Conservation (phyloP, 2,329 filamentous ascomycete species). For the Talaromyces sp. region DNA sequence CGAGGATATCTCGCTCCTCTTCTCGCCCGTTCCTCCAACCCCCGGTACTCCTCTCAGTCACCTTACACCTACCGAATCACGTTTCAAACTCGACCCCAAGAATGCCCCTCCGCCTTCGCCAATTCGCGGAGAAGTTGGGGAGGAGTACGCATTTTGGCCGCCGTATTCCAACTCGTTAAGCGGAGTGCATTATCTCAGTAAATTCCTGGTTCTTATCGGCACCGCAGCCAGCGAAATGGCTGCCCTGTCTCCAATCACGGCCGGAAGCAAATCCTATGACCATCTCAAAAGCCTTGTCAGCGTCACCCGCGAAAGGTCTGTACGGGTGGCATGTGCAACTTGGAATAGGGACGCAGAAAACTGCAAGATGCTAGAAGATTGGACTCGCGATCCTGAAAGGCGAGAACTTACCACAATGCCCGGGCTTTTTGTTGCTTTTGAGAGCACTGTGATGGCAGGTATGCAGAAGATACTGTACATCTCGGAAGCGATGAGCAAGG, state of each 20-base stretch:
- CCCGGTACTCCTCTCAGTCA: constrained; percentile 59
- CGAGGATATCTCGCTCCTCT: constrained; percentile 82
- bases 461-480: constrained; percentile 97
- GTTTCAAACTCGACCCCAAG: constrained; percentile 73
- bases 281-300: constrained; percentile 70
- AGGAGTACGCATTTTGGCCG: constrained; percentile 94
- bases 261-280: constrained; percentile 56
- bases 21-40: constrained; percentile 68
- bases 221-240: constrained; percentile 83
- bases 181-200: constrained; percentile 83
- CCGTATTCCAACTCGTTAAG: constrained; percentile 88
- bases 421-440: constrained; percentile 75
- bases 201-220: constrained; percentile 76
- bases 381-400: constrained; percentile 76
- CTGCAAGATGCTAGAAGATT: constrained; percentile 88
- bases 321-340: constrained; percentile 77
- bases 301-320: constrained; percentile 74
- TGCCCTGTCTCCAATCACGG: constrained; percentile 62
- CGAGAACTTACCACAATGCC: constrained; percentile 91
- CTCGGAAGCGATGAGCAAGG: constrained; percentile 73
- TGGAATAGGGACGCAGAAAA: constrained; percentile 94
- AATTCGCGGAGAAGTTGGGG: constrained; percentile 78
- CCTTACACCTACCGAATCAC: constrained; percentile 59
- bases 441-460: constrained; percentile 72
- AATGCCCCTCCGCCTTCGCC: constrained; percentile 73